Evolutionary conservation across 23 red algal species (phyloP).

Genomic region (Gracilaria domingensis): DNA sequence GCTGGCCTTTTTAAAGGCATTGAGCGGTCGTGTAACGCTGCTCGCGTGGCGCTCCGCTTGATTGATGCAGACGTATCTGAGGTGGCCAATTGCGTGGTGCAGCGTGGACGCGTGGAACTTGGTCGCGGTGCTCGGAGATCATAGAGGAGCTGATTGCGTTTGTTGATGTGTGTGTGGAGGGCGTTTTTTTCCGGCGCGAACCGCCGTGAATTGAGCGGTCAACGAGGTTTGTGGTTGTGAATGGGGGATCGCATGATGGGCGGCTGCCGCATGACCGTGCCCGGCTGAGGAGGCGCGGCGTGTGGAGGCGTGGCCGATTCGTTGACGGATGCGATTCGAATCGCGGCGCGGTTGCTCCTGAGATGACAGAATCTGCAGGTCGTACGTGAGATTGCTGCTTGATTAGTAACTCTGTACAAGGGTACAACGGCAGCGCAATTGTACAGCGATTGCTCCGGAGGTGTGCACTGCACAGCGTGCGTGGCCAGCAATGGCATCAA

Average conservation of each 20-base stretch:
- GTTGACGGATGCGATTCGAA: neutral
- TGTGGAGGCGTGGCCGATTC: neutral
- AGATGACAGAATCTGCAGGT: neutral
- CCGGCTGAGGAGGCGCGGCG: too few species aligned
- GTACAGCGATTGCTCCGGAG: neutral
- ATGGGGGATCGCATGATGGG: neutral
- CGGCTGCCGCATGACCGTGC: too few species aligned
- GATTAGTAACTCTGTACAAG: too few species aligned
- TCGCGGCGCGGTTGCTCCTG: neutral
- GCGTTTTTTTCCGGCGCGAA: neutral
- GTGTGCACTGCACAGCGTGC: neutral
- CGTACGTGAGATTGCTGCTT: neutral
- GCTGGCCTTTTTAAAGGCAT: neutral
- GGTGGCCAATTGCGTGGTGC: neutral
- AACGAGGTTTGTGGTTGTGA: neutral
- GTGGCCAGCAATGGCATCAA: neutral
- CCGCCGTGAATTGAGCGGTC: neutral
- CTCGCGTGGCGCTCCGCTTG: constrained; percentile 3
- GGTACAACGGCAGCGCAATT: too few species aligned
- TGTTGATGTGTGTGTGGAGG: neutral
- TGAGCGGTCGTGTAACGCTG: neutral
- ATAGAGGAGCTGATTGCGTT: neutral
- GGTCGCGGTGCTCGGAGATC: neutral
- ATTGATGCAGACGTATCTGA: neutral
- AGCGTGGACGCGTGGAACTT: neutral